Conservation (phyloP, 192 early-diverging fungal genomes). For the Backusella australiensis region DNA sequence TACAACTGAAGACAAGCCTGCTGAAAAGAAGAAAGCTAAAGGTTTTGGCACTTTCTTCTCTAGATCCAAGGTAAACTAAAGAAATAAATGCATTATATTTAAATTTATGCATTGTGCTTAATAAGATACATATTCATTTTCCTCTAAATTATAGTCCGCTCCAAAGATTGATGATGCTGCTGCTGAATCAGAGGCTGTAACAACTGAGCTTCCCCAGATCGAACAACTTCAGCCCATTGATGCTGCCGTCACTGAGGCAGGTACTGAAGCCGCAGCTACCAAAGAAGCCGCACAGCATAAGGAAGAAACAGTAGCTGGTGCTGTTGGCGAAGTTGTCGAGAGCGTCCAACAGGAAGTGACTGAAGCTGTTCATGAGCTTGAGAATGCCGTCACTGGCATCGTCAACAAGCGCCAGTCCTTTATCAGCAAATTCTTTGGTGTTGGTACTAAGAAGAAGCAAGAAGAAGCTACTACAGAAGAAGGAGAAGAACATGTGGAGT, state of each 20-base stretch:
- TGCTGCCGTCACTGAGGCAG: not conserved
- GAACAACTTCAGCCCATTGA: slow-evolving; percentile 13
- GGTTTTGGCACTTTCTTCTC: slow-evolving; percentile 8
- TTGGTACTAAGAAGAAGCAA: slow-evolving; percentile 8
- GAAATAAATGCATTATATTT: not conserved
- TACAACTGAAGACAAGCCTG: not conserved
- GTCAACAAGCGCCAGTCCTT: slow-evolving; percentile 17
- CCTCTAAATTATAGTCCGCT: not conserved
- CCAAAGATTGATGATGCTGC: slow-evolving; percentile 4
- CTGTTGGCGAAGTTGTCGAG: not conserved
- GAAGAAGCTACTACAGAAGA: not conserved
- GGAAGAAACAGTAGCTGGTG: not conserved
- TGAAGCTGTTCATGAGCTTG: slow-evolving; percentile 26
- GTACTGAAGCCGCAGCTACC: not conserved
- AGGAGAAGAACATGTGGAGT: slow-evolving; percentile 1
- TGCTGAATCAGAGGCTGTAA: not conserved
- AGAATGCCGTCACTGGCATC: not conserved
- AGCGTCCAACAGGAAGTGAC: not conserved
- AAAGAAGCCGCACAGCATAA: not conserved
- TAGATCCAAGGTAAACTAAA: slow-evolving; percentile 10
- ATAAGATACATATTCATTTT: not conserved
- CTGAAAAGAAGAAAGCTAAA: not conserved
- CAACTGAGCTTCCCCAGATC: slow-evolving; percentile 11
- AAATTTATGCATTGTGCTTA: not conserved
- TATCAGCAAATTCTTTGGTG: slow-evolving; percentile 15